These are phyloP conservation scores for Prinsepia uniflora DNA, from an alignment of 306 rosid genomes.

Conservation along the genomic window DNA sequence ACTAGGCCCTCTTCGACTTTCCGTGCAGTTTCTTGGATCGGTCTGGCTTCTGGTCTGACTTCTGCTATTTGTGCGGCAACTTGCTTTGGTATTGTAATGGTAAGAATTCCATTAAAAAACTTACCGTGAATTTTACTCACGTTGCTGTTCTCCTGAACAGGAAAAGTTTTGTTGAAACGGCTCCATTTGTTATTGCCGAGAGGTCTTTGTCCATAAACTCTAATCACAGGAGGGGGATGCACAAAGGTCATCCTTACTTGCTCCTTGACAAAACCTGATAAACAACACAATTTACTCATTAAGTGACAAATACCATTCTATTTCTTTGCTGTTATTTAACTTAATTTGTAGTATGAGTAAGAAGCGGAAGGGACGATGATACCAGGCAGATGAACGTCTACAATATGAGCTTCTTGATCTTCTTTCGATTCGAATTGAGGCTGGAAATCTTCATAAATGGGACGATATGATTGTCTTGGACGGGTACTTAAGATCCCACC, in stretches of 20 bases:
- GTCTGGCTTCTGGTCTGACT: slow-evolving; percentile 22
- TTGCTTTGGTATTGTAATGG: slow-evolving; percentile 43
- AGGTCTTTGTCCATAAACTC: slow-evolving; percentile 49
- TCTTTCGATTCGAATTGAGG: slow-evolving; percentile 40
- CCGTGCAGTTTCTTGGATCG: neutral
- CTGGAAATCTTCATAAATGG: slow-evolving; percentile 33
- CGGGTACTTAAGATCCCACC: slow-evolving; percentile 16
- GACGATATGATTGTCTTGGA: slow-evolving; percentile 25
- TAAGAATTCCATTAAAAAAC: slow-evolving; percentile 34
- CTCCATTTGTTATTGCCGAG: slow-evolving; percentile 31
- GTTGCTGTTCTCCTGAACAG: slow-evolving; percentile 34
- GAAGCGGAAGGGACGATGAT: slow-evolving; percentile 13
- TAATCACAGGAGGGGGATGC: slow-evolving; percentile 15
- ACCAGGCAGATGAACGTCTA: slow-evolving; percentile 46
- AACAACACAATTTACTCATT: neutral
- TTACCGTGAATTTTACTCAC: slow-evolving; percentile 29
- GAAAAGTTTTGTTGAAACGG: slow-evolving; percentile 34
- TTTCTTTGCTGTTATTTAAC: too few species aligned
- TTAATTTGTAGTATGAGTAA: neutral
- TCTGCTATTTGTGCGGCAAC: slow-evolving; percentile 1
- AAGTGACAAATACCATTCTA: neutral
- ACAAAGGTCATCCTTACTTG: slow-evolving; percentile 25
- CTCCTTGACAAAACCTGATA: slow-evolving; percentile 46
- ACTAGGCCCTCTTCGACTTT: neutral
- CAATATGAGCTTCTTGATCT: slow-evolving; percentile 28